Percentiles rank a stretch among this genome's conserved stretches.
phyloP scores from a whole-genome alignment of 2,329 filamentous ascomycete species.

The Clarireedia homoeocarpa region DNA sequence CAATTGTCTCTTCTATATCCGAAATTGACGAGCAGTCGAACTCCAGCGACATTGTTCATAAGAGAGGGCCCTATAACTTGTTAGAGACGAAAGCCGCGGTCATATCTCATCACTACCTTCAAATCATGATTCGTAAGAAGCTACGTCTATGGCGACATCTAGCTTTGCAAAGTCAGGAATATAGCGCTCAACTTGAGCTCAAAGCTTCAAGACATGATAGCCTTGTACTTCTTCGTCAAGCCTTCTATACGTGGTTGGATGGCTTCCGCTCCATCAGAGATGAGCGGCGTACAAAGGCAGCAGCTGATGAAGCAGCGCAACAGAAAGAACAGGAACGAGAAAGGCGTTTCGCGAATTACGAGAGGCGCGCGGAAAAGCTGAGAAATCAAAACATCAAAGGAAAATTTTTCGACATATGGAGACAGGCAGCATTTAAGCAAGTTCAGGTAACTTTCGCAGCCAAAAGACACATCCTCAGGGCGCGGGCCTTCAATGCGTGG shows the following conservation, averaged over 20 bases:
- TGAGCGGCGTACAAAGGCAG: not conserved
- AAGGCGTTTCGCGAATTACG: constrained; percentile 46
- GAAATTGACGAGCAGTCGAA: constrained; percentile 7
- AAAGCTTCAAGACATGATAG: constrained; percentile 43
- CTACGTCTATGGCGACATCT: constrained; percentile 23
- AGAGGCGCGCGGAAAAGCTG: constrained; percentile 52
- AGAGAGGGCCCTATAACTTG: not conserved
- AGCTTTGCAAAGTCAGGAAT: constrained; percentile 28
- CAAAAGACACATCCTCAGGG: constrained; percentile 61
- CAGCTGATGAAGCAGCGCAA: not conserved
- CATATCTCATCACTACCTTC: constrained; percentile 19
- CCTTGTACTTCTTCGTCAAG: constrained; percentile 42
- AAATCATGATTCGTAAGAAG: constrained; percentile 12
- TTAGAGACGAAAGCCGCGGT: constrained; percentile 20
- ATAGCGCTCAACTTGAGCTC: constrained; percentile 32
- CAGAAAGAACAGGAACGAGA: constrained; percentile 34
- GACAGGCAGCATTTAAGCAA: constrained; percentile 54
- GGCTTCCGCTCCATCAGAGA: constrained; percentile 23
- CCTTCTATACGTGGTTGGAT: constrained; percentile 42
- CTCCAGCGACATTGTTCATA: constrained; percentile 3
- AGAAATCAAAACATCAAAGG: constrained; percentile 58
- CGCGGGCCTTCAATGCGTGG: constrained; percentile 63
- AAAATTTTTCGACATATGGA: constrained; percentile 64
- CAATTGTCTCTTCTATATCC: constrained; percentile 18
- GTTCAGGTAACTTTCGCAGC: constrained; percentile 59